phyloP scores from a whole-genome alignment of 169 alveolate genomes.

The Plasmodium chabaudi region DNA sequence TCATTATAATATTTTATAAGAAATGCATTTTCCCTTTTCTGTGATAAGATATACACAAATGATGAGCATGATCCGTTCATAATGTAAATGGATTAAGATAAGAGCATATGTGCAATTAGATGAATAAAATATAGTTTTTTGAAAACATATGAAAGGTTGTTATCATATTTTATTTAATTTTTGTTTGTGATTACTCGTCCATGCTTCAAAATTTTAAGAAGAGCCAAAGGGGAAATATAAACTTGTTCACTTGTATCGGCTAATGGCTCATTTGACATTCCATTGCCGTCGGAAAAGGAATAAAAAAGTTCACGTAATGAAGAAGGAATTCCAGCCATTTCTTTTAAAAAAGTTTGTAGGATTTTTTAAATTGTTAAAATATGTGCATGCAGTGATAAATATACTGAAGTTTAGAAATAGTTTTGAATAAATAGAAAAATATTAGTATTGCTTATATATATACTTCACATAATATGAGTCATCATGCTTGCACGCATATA shows the following conservation, averaged over 20 bases:
- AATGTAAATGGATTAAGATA: no score
- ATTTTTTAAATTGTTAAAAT: neutral
- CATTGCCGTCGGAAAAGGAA: conserved; percentile 84
- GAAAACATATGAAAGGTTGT: no score
- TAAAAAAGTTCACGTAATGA: conserved; percentile 80
- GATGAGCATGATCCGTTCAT: no score
- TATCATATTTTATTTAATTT: neutral
- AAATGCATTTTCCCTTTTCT: neutral
- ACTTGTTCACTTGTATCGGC: conserved; percentile 97
- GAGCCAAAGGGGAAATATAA: conserved; percentile 96
- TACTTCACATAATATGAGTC: no score
- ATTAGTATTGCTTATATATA: no score
- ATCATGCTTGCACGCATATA: neutral
- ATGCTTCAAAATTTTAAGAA: conserved; percentile 98
- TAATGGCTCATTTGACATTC: conserved; percentile 81
- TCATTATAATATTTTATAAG: neutral
- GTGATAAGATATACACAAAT: no score
- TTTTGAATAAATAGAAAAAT: no score
- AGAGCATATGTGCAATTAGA: no score
- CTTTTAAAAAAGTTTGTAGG: neutral
- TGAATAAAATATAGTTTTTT: no score
- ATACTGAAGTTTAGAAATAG: no score
- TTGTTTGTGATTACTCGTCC: conserved; percentile 91
- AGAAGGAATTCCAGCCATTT: conserved; percentile 75
- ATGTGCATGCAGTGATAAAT: no score